Evolutionary conservation across 371 early-diverging fungal species (phyloP), one percentile per base, ranked within the genome.

Genomic region (Mucor racemosus): DNA sequence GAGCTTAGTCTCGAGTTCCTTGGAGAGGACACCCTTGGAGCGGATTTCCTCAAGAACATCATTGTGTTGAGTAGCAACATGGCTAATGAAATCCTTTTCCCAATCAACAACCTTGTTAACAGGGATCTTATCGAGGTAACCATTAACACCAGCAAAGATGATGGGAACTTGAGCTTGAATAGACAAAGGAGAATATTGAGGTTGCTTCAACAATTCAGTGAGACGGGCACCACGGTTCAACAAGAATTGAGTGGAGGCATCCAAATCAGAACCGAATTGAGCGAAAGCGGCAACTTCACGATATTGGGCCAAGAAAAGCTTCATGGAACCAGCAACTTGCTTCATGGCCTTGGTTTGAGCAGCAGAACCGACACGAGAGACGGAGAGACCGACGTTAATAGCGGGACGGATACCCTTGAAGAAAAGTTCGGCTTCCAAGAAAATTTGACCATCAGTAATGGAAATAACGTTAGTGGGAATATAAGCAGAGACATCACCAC

Each of bases 391-490:
- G 84, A 97, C 97, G 88, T 97, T 97, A 82, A 97, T 97, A 74
- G 97, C 97, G 66, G 97, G 97, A 76, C 97, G 94, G 72, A 96
- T 86, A 92, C 93, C 96, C 92, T 96, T 97, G 93, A 96, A 97
- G 94, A 97, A 97, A 65, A 97, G 89, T 84, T 97, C 97, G 63
- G 97, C 95, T 87, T 97, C 97, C 88, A 97, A 90, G 94, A 97
- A 76, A 40, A 76, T 76, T 67, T 76, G 97, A 48, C 97, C 97
- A 85, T 97, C 97, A 69, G 97, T 97, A 75, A 97, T 97, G 84
- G 96, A 95, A 94, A 97, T 97, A 77, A 97, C 96, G 89, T 97
- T 97, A 81, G 97, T 97, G 68, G 97, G 97, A 87, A 97, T 97
- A 88, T 97, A 97, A 55, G 97, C 97, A 72, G 96, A 96, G 79